A percentile compares a stretch with the other conserved stretches of the same genome.
Evolutionary conservation across 495 filamentous ascomycete species (phyloP).

Genomic region (Poronia punctata): DNA sequence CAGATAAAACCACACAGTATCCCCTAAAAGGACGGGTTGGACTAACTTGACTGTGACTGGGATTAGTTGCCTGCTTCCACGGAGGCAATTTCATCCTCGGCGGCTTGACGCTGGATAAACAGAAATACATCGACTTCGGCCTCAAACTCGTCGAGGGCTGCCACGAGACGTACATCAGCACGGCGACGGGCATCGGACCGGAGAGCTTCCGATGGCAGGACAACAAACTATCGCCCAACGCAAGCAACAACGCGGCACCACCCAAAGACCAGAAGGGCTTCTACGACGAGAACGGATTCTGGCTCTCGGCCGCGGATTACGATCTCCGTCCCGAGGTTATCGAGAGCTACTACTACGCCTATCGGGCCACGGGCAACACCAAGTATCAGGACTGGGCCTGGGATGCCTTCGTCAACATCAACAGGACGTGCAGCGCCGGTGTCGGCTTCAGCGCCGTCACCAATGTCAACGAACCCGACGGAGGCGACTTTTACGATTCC

Average conservation of each 20-base stretch:
- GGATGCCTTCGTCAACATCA: conserved; percentile 70
- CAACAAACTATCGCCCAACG: conserved; percentile 25
- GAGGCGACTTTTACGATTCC: conserved; percentile 58
- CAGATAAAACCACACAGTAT: neutral
- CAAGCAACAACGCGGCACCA: conserved; percentile 31
- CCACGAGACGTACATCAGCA: conserved; percentile 63
- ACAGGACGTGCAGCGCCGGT: conserved; percentile 52
- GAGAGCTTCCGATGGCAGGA: conserved; percentile 70
- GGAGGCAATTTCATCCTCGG: conserved; percentile 85
- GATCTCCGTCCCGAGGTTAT: conserved; percentile 77
- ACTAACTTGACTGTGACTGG: neutral
- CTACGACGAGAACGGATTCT: conserved; percentile 65
- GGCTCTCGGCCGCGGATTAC: conserved; percentile 55
- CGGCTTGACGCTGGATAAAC: conserved; percentile 57
- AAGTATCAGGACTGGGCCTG: conserved; percentile 81
- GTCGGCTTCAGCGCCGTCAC: conserved; percentile 60
- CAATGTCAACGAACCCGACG: conserved; percentile 57
- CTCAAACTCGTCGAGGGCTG: conserved; percentile 67
- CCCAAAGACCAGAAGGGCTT: conserved; percentile 47
- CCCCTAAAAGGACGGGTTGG: neutral
- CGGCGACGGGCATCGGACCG: conserved; percentile 68
- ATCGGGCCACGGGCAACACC: conserved; percentile 62
- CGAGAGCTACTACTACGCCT: conserved; percentile 86
- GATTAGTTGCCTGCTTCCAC: conserved; percentile 66
- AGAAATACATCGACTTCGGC: conserved; percentile 67